Conservation (phyloP, 208 protist species). For the Naegleria lovaniensis region DNA sequence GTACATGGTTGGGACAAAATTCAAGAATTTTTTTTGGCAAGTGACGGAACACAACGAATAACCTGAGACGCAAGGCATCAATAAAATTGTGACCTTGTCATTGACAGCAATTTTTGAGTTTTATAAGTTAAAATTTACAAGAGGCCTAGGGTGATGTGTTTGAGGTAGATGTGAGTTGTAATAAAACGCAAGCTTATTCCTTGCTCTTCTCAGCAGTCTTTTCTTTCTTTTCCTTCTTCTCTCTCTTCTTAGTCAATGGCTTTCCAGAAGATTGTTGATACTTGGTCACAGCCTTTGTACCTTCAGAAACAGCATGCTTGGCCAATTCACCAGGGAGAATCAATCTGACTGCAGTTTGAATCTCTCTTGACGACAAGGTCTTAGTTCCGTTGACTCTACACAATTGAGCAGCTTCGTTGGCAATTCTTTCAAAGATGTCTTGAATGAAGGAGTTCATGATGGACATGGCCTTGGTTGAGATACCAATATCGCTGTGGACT, state of each 20-base stretch:
- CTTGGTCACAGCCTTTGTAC: conserved; percentile 80
- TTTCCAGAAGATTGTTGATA: not conserved
- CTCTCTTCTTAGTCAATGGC: not conserved
- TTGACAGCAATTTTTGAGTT: no score
- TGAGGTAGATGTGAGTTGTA: no score
- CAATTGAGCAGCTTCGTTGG: conserved; percentile 64
- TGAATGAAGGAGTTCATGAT: conserved; percentile 92
- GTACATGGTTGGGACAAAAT: no score
- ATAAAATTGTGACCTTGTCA: no score
- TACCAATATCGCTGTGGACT: conserved; percentile 44
- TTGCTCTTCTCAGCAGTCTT: not conserved
- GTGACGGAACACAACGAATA: no score
- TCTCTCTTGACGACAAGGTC: conserved; percentile 72
- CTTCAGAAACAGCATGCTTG: conserved; percentile 85
- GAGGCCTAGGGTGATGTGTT: no score
- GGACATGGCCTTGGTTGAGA: conserved; percentile 73
- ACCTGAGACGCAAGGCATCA: no score
- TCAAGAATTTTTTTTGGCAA: no score
- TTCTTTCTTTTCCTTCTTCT: not conserved
- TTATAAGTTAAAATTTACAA: no score
- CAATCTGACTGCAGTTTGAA: conserved; percentile 77
- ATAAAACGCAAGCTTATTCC: no score
- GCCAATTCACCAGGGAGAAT: conserved; percentile 79
- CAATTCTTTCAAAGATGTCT: conserved; percentile 82
- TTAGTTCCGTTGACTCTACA: conserved; percentile 69